Base-by-base conservation (phyloP, 192 early-diverging fungal genomes). In the Coemansia reversa region DNA sequence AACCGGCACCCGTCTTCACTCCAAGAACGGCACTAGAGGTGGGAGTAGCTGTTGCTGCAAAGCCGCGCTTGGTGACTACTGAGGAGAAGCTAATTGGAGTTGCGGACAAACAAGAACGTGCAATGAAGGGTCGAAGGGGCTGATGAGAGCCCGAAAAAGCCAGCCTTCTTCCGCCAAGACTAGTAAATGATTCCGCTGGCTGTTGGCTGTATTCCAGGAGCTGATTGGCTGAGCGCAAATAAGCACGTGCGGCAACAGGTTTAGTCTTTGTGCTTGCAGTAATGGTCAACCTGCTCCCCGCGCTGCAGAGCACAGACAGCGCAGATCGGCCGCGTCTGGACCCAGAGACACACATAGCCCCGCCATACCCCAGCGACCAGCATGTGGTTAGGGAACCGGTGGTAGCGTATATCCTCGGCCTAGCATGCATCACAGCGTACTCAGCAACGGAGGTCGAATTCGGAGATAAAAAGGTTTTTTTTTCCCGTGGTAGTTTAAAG, bases 151-250 rank as follows among this genome's bases (percentile, higher is more conserved):
- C 23, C 27, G 27, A 32, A 52, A 52, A 62, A 32, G 19, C 49
- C 32, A 62, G 47, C 9, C 39, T 45, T 11, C 39, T 45, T 45
- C 39, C 39, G 12, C 14, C 3, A 16, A 45, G 39, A 52, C 28
- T 62, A 30, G 30, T 24, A 51, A 62, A 24, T 19, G 22, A 50
- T 23, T n/a, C 32, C 51, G 27, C 50, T 51, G 50, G 60, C 51
- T 19, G 60, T 51, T 62, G 47, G 45, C 16, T 33, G 5, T 16
- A 6, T 4, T n/a, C 4, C 23, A 50, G 27, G 7, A 29, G 20
- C 50, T 62, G 60, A 62, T 62, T 62, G 60, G 60, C 50, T 24
- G 29, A 32, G n/a, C 22, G 60, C 47, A 51, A 62, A 45, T 45
- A 45, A 16, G 39, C 39, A 16, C 39, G 39, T 45, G 39, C 14